phyloP scores from a whole-genome alignment of 176 grass and related monocot genomes.

The Aegilops sharonensis region DNA sequence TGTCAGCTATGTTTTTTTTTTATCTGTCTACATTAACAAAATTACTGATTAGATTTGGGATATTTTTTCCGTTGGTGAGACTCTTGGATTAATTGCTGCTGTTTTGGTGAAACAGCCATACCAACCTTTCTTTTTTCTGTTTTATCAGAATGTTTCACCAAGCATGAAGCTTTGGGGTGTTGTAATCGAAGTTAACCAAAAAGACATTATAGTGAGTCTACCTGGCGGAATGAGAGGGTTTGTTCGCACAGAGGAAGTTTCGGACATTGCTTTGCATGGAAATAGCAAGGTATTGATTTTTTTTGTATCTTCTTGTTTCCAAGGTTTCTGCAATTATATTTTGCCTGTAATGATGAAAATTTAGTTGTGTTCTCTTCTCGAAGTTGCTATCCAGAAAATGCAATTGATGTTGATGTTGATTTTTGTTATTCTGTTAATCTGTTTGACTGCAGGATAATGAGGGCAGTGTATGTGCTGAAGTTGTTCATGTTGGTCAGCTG shows the following conservation, averaged over 20 bases:
- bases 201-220: conserved; percentile 83
- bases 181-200: conserved; percentile 90
- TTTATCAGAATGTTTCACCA: conserved; percentile 78
- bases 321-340: neutral
- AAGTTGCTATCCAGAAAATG: conserved; percentile 10
- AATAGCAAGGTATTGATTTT: conserved; percentile 44
- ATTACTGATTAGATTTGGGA: neutral
- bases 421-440: conserved; percentile 9
- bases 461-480: conserved; percentile 50
- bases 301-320: neutral
- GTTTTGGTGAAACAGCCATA: conserved; percentile 1
- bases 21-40: neutral
- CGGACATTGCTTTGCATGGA: conserved; percentile 42
- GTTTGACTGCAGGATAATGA: conserved; percentile 55
- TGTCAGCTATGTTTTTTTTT: neutral
- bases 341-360: neutral
- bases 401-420: conserved; percentile 10
- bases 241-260: conserved; percentile 74
- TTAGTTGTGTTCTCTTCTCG: conserved; percentile 8
- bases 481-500: conserved; percentile 81
- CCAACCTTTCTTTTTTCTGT: neutral
- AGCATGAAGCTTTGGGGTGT: conserved; percentile 90
- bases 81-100: conserved; percentile 1
- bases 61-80: neutral
- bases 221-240: conserved; percentile 92